Conservation (phyloP, 345 rosid genomes). For the Gynandropsis gynandra region DNA sequence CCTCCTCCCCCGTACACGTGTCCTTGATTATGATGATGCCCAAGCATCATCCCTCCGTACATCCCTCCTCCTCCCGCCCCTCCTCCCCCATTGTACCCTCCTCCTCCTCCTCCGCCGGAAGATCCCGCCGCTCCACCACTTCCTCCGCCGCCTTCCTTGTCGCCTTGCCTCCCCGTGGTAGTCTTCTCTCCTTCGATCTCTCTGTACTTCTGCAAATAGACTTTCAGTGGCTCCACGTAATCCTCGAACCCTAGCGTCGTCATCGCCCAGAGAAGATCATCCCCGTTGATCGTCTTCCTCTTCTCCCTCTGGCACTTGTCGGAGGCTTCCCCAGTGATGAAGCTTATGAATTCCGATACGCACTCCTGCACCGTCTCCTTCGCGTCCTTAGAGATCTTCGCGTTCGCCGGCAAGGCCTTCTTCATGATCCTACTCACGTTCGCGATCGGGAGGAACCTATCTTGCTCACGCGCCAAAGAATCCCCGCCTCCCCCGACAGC, state of each 20-base stretch:
- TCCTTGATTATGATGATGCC: conserved; percentile 16
- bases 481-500: too few relatives aligned
- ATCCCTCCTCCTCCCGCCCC: conserved; percentile 27
- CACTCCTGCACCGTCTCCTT: conserved; percentile 74
- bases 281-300: conserved; percentile 71
- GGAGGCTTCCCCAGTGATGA: conserved; percentile 64
- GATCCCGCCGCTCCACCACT: conserved; percentile 17
- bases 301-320: conserved; percentile 67
- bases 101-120: conserved; percentile 33
- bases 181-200: conserved; percentile 55
- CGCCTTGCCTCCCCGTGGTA: conserved; percentile 28
- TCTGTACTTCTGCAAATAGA: conserved; percentile 55
- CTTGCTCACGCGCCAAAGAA: conserved; percentile 33
- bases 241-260: conserved; percentile 64
- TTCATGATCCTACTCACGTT: conserved; percentile 75
- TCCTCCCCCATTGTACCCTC: conserved; percentile 32
- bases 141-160: conserved; percentile 17
- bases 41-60: conserved; percentile 52
- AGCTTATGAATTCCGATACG: conserved; percentile 70
- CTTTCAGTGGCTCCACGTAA: conserved; percentile 53
- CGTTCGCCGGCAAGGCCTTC: conserved; percentile 55
- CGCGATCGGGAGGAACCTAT: conserved; percentile 58
- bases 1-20: too few relatives aligned
- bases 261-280: conserved; percentile 75
- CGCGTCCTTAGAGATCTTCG: conserved; percentile 63